phyloP scores from a whole-genome alignment of 805 yeast genomes.

The Saturnispora dispora region DNA sequence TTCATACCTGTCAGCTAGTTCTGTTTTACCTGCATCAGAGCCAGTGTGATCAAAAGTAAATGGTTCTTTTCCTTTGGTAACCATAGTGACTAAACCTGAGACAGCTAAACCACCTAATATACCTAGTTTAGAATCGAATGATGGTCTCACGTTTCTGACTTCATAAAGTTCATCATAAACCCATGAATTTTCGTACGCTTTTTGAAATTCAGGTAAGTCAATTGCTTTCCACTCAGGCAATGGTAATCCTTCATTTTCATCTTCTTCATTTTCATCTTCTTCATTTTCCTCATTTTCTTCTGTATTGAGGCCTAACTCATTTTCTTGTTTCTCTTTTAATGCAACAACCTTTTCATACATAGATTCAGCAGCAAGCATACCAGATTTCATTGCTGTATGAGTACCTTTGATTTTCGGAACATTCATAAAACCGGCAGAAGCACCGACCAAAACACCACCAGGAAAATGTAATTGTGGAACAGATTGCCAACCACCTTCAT shows the following conservation, averaged over 20 bases:
- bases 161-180: slow-evolving; percentile 71
- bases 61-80: slow-evolving; percentile 73
- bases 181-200: slow-evolving; percentile 70
- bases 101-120: slow-evolving; percentile 71
- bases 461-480: slow-evolving; percentile 89
- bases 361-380: slow-evolving; percentile 87
- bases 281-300: slow-evolving; percentile 26
- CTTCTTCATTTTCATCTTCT: slow-evolving; percentile 34
- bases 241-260: slow-evolving; percentile 29
- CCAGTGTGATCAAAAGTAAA: slow-evolving; percentile 69
- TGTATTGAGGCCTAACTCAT: slow-evolving; percentile 30
- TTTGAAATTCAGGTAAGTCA: slow-evolving; percentile 52
- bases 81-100: slow-evolving; percentile 74
- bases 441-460: slow-evolving; percentile 93
- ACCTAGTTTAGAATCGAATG: slow-evolving; percentile 73
- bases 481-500: slow-evolving; percentile 94
- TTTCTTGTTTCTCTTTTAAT: slow-evolving; percentile 34
- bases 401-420: slow-evolving; percentile 97
- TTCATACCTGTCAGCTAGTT: slow-evolving; percentile 51
- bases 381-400: slow-evolving; percentile 95
- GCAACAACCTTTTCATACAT: slow-evolving; percentile 45
- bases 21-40: slow-evolving; percentile 68
- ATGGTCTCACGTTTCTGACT: slow-evolving; percentile 88
- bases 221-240: slow-evolving; percentile 35
- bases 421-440: slow-evolving; percentile 93